Conservation (phyloP, 345 rosid species). For the Boechera retrofracta region DNA sequence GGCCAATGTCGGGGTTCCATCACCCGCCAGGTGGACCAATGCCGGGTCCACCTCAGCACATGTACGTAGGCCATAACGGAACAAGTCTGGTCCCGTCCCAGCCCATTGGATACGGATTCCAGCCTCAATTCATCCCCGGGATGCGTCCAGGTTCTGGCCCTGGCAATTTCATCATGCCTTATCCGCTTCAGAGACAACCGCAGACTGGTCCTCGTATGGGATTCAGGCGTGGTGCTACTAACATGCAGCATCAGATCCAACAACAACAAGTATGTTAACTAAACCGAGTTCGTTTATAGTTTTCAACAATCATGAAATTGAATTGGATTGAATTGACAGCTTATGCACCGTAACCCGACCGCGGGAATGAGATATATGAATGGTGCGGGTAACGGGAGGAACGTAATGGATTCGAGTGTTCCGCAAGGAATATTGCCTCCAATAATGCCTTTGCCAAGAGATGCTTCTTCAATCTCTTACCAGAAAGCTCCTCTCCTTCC, state of each 20-base stretch:
- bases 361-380: constrained; percentile 54
- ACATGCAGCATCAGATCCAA: constrained; percentile 38
- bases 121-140: constrained; percentile 58
- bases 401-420: constrained; percentile 46
- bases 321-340: constrained; percentile 31
- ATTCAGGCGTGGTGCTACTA: constrained; percentile 50
- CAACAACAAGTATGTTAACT: constrained; percentile 37
- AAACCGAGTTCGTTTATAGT: background rate
- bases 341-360: constrained; percentile 48
- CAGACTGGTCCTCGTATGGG: constrained; percentile 60
- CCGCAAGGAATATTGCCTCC: constrained; percentile 49
- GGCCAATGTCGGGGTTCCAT: constrained; percentile 19
- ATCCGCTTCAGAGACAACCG: constrained; percentile 57
- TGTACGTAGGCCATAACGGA: constrained; percentile 40
- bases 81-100: constrained; percentile 56
- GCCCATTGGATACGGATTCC: constrained; percentile 55
- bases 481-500: constrained; percentile 35
- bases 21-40: constrained; percentile 29
- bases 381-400: constrained; percentile 48
- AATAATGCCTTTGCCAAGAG: constrained; percentile 49
- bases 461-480: constrained; percentile 45
- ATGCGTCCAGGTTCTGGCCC: constrained; percentile 47
- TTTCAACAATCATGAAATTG: background rate
- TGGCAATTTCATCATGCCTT: constrained; percentile 52
- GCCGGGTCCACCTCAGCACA: constrained; percentile 18